Evolutionary conservation across 2,329 filamentous ascomycete species (phyloP).

Genomic region (Didymella lethalis): DNA sequence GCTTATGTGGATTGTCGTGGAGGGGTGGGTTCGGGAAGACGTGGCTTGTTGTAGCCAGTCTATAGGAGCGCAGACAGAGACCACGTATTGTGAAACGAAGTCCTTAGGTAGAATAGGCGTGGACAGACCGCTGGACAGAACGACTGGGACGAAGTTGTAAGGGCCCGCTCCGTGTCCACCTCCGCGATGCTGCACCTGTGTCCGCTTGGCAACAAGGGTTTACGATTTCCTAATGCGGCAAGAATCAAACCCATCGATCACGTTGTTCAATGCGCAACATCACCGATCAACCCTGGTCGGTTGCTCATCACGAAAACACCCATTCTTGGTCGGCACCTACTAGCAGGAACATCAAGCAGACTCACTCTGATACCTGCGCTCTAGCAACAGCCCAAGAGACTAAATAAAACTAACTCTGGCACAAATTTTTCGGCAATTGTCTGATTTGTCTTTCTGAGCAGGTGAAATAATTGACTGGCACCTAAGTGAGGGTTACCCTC

Average conservation of each 20-base stretch:
- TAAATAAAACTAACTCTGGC: no score
- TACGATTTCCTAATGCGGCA: slow-evolving; percentile 35
- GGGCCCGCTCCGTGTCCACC: slow-evolving; percentile 14
- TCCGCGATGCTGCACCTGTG: slow-evolving; percentile 29
- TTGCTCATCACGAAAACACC: neutral
- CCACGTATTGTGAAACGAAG: slow-evolving; percentile 7
- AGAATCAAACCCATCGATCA: slow-evolving; percentile 29
- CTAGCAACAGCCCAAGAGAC: no score
- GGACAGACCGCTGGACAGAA: slow-evolving; percentile 13
- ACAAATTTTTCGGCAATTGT: no score
- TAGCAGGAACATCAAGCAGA: no score
- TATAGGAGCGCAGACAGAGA: slow-evolving; percentile 27
- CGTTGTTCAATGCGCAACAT: slow-evolving; percentile 36
- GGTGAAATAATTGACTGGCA: no score
- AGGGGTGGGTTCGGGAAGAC: slow-evolving; percentile 46
- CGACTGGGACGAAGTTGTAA: slow-evolving; percentile 13
- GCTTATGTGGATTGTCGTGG: slow-evolving; percentile 35
- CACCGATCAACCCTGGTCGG: slow-evolving; percentile 12
- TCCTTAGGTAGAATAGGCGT: neutral
- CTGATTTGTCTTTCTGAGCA: no score
- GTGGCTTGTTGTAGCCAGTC: slow-evolving; percentile 52
- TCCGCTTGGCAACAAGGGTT: slow-evolving; percentile 36
- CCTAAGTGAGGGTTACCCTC: no score
- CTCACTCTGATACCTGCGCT: no score
- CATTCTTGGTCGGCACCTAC: no score